Conservation (phyloP, 768 basidiomycete species). For the Chalciporus piperatus region DNA sequence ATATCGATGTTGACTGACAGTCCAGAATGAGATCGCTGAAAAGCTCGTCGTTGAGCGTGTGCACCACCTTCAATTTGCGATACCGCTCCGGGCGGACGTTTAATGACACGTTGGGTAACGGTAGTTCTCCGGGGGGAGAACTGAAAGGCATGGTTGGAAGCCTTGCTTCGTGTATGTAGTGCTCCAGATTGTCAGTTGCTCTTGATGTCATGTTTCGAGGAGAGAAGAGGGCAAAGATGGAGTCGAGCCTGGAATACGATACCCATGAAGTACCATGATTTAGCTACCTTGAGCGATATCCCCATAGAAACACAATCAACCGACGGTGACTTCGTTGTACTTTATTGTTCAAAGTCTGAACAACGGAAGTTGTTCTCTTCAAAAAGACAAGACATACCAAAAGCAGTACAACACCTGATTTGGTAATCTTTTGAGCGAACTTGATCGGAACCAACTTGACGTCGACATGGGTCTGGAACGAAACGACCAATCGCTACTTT, state of each 20-base stretch:
- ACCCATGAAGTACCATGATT: neutral
- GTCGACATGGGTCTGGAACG: neutral
- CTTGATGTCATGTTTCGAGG: slow-evolving; percentile 24
- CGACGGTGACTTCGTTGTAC: neutral
- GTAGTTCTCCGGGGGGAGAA: slow-evolving; percentile 33
- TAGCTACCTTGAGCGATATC: slow-evolving; percentile 4
- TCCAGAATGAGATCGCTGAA: slow-evolving; percentile 34
- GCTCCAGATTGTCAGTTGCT: slow-evolving; percentile 42
- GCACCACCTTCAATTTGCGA: slow-evolving; percentile 51
- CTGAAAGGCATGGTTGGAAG: slow-evolving; percentile 44
- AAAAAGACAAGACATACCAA: slow-evolving; percentile 10
- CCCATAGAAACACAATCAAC: slow-evolving; percentile 18
- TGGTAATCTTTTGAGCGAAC: neutral
- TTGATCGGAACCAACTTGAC: slow-evolving; percentile 3
- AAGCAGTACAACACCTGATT: slow-evolving; percentile 2
- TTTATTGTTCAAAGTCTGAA: neutral
- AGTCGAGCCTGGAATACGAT: neutral
- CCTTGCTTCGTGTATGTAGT: slow-evolving; percentile 44
- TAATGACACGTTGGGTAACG: slow-evolving; percentile 17
- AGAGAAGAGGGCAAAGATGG: neutral
- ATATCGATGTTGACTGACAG: slow-evolving; percentile 34
- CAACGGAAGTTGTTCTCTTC: neutral
- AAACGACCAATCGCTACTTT: too few species aligned
- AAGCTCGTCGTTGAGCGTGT: slow-evolving; percentile 27
- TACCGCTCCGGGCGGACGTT: slow-evolving; percentile 46